Percentiles rank a stretch among this genome's conserved stretches.
Conservation (phyloP, 2,329 filamentous ascomycete genomes). For the Aspergillus fischeri region DNA sequence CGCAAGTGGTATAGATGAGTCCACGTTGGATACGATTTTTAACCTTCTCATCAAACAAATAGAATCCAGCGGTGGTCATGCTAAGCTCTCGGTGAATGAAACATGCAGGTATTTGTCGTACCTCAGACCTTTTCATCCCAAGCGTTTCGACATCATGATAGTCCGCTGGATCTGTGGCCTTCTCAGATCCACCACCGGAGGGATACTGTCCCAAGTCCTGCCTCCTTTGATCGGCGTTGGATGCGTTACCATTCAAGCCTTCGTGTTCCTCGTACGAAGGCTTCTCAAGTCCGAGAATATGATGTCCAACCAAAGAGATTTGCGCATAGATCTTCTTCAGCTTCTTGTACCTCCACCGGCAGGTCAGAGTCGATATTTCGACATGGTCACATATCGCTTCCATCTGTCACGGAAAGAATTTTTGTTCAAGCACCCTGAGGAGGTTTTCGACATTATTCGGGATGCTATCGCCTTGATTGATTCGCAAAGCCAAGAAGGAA, state of each 20-base stretch:
- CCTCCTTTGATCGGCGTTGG: constrained; percentile 42
- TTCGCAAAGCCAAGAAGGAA: constrained; percentile 1
- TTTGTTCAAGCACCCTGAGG: constrained; percentile 29
- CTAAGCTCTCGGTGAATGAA: constrained; percentile 30
- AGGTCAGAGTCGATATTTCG: constrained; percentile 9
- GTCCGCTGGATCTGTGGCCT: constrained; percentile 40
- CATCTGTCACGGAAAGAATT: constrained; percentile 38
- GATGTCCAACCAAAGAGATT: constrained; percentile 23
- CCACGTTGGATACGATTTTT: constrained; percentile 41
- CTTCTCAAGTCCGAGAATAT: constrained; percentile 23
- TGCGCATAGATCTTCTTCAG: constrained; percentile 30
- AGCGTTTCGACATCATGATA: constrained; percentile 41
- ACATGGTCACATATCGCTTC: constrained; percentile 38
- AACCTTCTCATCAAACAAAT: constrained; percentile 38
- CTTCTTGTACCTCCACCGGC: constrained; percentile 24
- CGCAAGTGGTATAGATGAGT: constrained; percentile 45
- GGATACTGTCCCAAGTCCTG: constrained; percentile 31
- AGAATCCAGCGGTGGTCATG: constrained; percentile 25
- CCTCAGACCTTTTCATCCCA: constrained; percentile 41
- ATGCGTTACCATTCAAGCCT: constrained; percentile 41
- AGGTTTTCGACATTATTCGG: constrained; percentile 31
- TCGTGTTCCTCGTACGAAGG: constrained; percentile 34
- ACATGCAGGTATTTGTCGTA: constrained; percentile 41
- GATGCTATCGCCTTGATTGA: constrained; percentile 25
- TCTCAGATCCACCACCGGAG: constrained; percentile 31